A percentile compares a stretch with the other conserved stretches of the same genome.
Evolutionary conservation across 2,329 filamentous ascomycete species (phyloP).

Genomic region (Septoria petroselini): DNA sequence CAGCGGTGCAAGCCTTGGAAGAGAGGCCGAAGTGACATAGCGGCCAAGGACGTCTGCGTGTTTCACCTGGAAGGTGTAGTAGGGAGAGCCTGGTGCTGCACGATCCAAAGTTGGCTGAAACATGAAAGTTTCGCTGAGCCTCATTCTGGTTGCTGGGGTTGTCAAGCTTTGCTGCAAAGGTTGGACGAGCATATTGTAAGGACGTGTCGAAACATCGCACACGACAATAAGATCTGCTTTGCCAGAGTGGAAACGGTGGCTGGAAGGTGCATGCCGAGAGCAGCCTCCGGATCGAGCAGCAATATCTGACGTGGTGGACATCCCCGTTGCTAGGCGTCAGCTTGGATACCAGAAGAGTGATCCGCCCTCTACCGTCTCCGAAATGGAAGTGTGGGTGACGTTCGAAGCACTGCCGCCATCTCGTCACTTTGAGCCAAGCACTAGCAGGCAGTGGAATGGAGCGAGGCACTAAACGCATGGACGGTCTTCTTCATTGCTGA

Average conservation of each 20-base stretch:
- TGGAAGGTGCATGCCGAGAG: no score
- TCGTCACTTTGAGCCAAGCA: no score
- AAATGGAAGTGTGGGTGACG: no score
- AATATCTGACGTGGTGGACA: no score
- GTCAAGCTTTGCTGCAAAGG: neutral
- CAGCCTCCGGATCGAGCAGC: no score
- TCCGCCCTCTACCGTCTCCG: neutral
- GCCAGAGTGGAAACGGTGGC: no score
- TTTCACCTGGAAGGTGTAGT: slow-evolving; percentile 6
- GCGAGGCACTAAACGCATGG: neutral
- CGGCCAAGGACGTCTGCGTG: slow-evolving; percentile 4
- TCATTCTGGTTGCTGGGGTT: neutral
- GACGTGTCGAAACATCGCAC: no score
- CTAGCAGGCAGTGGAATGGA: neutral
- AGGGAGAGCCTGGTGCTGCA: neutral
- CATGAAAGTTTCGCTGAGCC: neutral
- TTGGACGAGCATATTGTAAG: no score
- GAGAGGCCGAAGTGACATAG: neutral
- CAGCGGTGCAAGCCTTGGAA: slow-evolving; percentile 7
- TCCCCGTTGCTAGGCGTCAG: no score
- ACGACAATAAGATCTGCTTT: no score
- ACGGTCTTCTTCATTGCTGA: neutral
- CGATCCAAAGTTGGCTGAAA: slow-evolving; percentile 7
- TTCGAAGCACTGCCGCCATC: no score
- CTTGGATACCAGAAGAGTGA: no score